Base-by-base conservation (phyloP, 495 filamentous ascomycete genomes). In the Terfezia boudieri region DNA sequence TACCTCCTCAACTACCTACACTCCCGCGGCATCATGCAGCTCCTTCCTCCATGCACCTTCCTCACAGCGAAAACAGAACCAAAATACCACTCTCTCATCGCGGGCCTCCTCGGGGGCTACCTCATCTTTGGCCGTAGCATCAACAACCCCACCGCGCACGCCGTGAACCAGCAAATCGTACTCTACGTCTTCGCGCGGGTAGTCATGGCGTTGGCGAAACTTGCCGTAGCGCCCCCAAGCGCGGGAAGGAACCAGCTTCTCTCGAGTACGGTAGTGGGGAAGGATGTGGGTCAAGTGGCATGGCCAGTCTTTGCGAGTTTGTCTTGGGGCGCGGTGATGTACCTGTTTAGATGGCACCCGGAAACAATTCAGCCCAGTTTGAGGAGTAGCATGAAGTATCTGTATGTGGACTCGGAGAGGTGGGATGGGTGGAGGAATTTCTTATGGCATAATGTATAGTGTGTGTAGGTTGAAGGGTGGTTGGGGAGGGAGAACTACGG, bases 151-250 rank as follows among this genome's bases (percentile, higher is more conserved):
- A 32, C 26, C 26, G 26, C 26, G 26, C 26, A 32, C 26, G 26
- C 26, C 2, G 82, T 99, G 52, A 94, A 82, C 69, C 84, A 95
- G 72, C 90, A 99, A 76, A 96, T 99, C 67, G 86, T 94, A 61
- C 83, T 95, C 59, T 99, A 96, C 70, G 82, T 99, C 53, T 96
- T 96, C 64, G 90, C 88, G 36, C 80, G 90, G 52, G 90, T 94
- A 14, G 72, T 80, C 56, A 77, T 99, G 37, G 82, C 83, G 6
- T 64, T 87, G 41, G 92, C 86, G 48, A 86, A 86, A 64, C 70
- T 96, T 56, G 74, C 49, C 16, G 22, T 81, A 51, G 75, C 94
- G 38, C 75, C 83, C 67, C 81, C 83, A 5, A 71, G 68, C 9
- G 51, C 49, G 8, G 55, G 51, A 72, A 73, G 49, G 5, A 20